Percentiles rank a stretch among this genome's conserved stretches.
Conservation (phyloP, 2,329 filamentous ascomycete species). For the Diaporthe citriasiana region DNA sequence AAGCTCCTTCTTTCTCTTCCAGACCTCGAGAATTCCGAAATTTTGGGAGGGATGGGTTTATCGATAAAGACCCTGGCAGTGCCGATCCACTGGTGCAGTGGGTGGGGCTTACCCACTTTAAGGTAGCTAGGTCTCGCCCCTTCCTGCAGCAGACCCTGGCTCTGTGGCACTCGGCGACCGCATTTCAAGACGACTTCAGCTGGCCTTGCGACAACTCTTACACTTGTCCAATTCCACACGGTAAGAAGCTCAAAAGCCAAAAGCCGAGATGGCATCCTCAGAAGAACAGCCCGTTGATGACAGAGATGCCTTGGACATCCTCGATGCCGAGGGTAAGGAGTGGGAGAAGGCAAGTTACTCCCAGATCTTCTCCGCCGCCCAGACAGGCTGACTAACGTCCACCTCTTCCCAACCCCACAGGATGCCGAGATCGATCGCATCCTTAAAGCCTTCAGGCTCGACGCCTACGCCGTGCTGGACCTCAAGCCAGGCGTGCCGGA, state of each 20-base stretch:
- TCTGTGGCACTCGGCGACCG: slow-evolving; percentile 8
- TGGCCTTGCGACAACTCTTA: slow-evolving; percentile 35
- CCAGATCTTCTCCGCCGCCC: not conserved
- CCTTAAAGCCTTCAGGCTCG: slow-evolving; percentile 85
- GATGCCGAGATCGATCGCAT: slow-evolving; percentile 98
- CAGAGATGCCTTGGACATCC: slow-evolving; percentile 80
- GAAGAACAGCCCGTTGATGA: slow-evolving; percentile 68
- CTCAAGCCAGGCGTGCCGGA: slow-evolving; percentile 96
- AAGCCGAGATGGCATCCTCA: slow-evolving; percentile 50
- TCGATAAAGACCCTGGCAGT: slow-evolving; percentile 30
- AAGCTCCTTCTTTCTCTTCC: not conserved
- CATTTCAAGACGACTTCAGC: slow-evolving; percentile 22
- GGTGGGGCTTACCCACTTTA: slow-evolving; percentile 25
- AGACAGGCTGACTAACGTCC: slow-evolving; percentile 5
- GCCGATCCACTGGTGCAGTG: not conserved
- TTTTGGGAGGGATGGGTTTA: slow-evolving; percentile 27
- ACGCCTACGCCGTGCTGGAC: slow-evolving; percentile 91
- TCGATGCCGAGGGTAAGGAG: slow-evolving; percentile 89
- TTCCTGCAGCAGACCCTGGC: slow-evolving; percentile 19
- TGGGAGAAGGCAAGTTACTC: slow-evolving; percentile 80
- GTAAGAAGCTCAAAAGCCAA: slow-evolving; percentile 38
- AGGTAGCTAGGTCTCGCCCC: not conserved
- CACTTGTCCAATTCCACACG: slow-evolving; percentile 31
- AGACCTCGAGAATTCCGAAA: slow-evolving; percentile 1
- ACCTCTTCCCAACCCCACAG: slow-evolving; percentile 58